phyloP scores from a whole-genome alignment of 805 yeast genomes.

The Nakazawaea wyomingensis region DNA sequence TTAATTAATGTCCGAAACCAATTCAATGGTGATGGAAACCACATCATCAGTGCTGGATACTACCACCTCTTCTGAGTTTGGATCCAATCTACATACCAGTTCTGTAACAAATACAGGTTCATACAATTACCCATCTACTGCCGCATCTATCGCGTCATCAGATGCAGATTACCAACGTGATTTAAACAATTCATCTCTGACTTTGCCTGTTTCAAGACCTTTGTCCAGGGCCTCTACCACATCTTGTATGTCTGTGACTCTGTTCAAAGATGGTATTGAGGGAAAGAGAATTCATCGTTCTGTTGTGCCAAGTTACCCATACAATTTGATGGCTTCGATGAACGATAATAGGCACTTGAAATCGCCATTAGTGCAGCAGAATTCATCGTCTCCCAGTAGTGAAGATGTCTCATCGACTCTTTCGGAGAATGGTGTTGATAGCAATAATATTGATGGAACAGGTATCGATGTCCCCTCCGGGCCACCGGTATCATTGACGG shows the following conservation, averaged over 20 bases:
- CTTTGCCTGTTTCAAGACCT: conserved; percentile 42
- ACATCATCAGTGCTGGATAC: conserved; percentile 13
- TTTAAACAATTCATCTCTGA: conserved; percentile 7
- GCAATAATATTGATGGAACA: conserved; percentile 7
- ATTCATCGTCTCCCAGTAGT: background rate
- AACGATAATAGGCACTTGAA: conserved; percentile 13
- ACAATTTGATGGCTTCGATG: conserved; percentile 32
- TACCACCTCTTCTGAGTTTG: conserved; percentile 9
- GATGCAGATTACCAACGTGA: conserved; percentile 22
- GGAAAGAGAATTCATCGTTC: conserved; percentile 50
- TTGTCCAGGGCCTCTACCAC: conserved; percentile 57
- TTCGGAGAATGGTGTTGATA: background rate
- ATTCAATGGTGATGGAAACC: conserved; percentile 2
- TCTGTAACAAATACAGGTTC: background rate
- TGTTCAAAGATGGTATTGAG: conserved; percentile 70
- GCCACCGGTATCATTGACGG: conserved; percentile 40
- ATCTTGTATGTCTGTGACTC: conserved; percentile 66
- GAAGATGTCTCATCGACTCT: background rate
- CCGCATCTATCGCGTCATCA: conserved; percentile 24
- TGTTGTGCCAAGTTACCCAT: conserved; percentile 35
- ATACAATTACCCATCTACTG: conserved; percentile 18
- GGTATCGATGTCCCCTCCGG: conserved; percentile 22
- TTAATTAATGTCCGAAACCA: background rate
- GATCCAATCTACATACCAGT: conserved; percentile 3
- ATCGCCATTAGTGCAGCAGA: background rate